Base-by-base conservation (phyloP, 371 early-diverging fungal genomes). In the Mortierella sp. region DNA sequence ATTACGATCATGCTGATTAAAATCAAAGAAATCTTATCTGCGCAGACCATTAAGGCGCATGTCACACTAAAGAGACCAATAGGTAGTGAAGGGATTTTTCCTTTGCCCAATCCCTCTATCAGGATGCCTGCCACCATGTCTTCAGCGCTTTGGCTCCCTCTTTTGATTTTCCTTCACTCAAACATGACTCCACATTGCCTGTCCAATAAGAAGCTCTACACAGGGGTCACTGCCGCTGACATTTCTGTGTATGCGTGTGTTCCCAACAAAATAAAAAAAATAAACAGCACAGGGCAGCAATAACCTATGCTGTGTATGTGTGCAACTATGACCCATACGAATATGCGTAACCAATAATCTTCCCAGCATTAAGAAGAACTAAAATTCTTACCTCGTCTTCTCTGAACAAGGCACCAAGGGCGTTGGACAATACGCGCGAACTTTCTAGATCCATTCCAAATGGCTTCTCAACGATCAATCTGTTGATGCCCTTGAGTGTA, bases 381-480 rank as follows among this genome's bases (percentile, higher is more conserved):
- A 53, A 24, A 53, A 50, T 13, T 59, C 47, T 74, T 84, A 89
- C 89, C 87, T 97, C 97, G 50, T 92, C 88, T 77, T 97, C 97
- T 24, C 84, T 76, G 87, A 94, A 98, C 65, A 92, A 78, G 28
- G 89, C 84, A 19, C 94, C 93, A 36, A 98, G 82, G 19, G 92
- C 92, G 40, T 73, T 78, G 57, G 86, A 90, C 22, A 98, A 89
- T 58, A 88, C 85, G 58, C 89, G 84, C 58, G 96, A 95, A 40
- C 91, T 91, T 45, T 93, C 95, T 21, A 91, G 88, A 77, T 97
- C 97, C 84, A 92, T 92, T 62, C 99, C 99, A 90, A 98, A 98
- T 0, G 99, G 99, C 86, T 99, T 99, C 81, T 99, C 99, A 19
- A 99, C 92, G 58, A 97, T 92, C 63, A 99, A 62, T 33, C 95